A percentile compares a stretch with the other conserved stretches of the same genome.
These are phyloP conservation scores for Termitomyces sp. DNA, from an alignment of 1,284 basidiomycete species.

Conservation along the genomic window DNA sequence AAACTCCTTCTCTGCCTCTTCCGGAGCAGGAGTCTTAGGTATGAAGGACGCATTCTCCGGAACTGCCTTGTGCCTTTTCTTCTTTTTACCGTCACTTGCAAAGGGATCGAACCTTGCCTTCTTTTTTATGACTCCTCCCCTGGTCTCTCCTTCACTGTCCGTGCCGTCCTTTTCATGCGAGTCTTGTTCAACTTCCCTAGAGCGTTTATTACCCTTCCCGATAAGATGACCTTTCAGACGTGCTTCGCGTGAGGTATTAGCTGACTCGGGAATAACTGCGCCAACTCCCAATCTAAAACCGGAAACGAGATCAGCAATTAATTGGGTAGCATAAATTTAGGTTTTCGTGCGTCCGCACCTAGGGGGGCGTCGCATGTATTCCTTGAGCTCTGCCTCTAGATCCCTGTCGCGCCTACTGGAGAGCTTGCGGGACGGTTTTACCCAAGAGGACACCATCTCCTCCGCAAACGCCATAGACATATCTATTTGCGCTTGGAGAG, in stretches of 20 bases:
- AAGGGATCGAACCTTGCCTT: constrained; percentile 56
- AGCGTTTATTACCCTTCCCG: constrained; percentile 46
- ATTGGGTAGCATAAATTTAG: neutral
- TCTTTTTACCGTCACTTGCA: constrained; percentile 27
- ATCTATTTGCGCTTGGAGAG: constrained; percentile 71
- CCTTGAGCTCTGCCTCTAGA: constrained; percentile 54
- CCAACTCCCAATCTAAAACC: constrained; percentile 62
- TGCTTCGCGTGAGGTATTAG: constrained; percentile 39
- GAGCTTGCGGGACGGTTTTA: constrained; percentile 42
- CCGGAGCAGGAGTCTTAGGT: neutral
- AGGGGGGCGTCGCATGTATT: constrained; percentile 60
- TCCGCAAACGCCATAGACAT: constrained; percentile 72
- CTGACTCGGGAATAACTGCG: constrained; percentile 46
- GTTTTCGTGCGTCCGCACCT: constrained; percentile 38
- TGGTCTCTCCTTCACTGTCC: constrained; percentile 53
- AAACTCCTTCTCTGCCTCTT: constrained; percentile 2
- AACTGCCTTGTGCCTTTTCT: constrained; percentile 24
- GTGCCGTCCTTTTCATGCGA: constrained; percentile 20
- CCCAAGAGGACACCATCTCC: constrained; percentile 68
- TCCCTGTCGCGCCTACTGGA: constrained; percentile 29
- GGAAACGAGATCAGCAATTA: neutral
- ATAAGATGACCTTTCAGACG: constrained; percentile 53
- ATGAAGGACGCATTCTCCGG: neutral
- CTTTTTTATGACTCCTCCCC: constrained; percentile 51
- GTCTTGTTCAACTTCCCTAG: constrained; percentile 29